These are phyloP conservation scores for Cyclotella distinguenda DNA, from an alignment of 108 stramenopile genomes.

Conservation along the genomic window DNA sequence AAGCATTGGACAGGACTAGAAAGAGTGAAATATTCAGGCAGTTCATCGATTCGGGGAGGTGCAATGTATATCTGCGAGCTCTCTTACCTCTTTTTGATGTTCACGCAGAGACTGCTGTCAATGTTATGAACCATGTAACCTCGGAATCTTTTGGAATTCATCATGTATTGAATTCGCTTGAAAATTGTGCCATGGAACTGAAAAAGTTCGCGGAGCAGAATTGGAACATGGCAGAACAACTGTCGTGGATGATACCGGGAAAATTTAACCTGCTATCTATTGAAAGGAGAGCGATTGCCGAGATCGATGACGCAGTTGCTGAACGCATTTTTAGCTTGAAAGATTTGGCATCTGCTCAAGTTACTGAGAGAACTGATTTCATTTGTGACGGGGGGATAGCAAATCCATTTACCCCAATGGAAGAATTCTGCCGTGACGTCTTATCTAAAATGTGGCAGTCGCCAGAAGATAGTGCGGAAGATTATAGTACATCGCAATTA, in stretches of 20 bases:
- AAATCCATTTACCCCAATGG: neutral
- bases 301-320: conserved; percentile 41
- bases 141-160: conserved; percentile 28
- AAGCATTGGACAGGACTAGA: conserved; percentile 24
- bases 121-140: conserved; percentile 27
- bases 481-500: neutral
- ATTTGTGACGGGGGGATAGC: neutral
- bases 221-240: conserved; percentile 44
- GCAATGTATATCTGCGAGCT: conserved; percentile 27
- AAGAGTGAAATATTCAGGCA: conserved; percentile 22
- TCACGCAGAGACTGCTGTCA: conserved; percentile 33
- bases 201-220: conserved; percentile 45
- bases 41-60: conserved; percentile 3
- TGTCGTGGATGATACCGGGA: conserved; percentile 31
- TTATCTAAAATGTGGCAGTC: neutral
- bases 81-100: conserved; percentile 30
- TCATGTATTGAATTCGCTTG: conserved; percentile 25
- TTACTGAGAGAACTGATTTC: neutral
- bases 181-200: conserved; percentile 37
- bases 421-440: neutral
- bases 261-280: conserved; percentile 16
- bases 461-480: too few species aligned
- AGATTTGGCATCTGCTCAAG: neutral
- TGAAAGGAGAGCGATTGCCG: conserved; percentile 44
- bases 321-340: conserved; percentile 24